Conservation (phyloP, 2,329 filamentous ascomycete species). For the Ophiocordyceps polyrhachis-furcata region DNA sequence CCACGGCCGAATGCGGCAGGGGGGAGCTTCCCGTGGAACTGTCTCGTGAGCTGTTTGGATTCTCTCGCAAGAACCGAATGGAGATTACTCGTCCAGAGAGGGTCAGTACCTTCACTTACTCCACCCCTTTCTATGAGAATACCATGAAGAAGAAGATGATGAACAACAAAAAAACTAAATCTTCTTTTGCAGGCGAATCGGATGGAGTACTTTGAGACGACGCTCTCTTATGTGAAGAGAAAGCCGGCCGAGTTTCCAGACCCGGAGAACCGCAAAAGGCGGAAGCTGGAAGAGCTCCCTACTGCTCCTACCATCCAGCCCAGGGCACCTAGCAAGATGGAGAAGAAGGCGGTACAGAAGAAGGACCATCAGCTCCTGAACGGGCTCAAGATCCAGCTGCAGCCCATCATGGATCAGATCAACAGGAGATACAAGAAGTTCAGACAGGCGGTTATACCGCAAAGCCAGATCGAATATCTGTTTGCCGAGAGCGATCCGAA, state of each 20-base stretch:
- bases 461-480: constrained; percentile 58
- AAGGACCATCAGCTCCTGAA: constrained; percentile 73
- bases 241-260: constrained; percentile 76
- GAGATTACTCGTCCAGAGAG: constrained; percentile 47
- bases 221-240: constrained; percentile 61
- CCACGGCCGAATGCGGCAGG: constrained; percentile 56
- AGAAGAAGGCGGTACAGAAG: constrained; percentile 63
- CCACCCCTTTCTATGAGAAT: no score
- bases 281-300: constrained; percentile 59
- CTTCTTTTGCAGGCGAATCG: constrained; percentile 31
- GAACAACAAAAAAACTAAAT: background rate
- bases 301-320: constrained; percentile 56
- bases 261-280: constrained; percentile 67
- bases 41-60: constrained; percentile 67
- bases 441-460: constrained; percentile 59
- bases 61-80: constrained; percentile 60
- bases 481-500: constrained; percentile 68
- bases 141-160: no score
- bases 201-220: constrained; percentile 58
- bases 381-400: constrained; percentile 69
- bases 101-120: constrained; percentile 21
- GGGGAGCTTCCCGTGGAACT: constrained; percentile 43
- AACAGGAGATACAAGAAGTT: constrained; percentile 82
- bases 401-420: constrained; percentile 95
- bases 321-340: constrained; percentile 49